Base-by-base conservation (phyloP, 139 green algal genomes). In the Eudorina sp. region DNA sequence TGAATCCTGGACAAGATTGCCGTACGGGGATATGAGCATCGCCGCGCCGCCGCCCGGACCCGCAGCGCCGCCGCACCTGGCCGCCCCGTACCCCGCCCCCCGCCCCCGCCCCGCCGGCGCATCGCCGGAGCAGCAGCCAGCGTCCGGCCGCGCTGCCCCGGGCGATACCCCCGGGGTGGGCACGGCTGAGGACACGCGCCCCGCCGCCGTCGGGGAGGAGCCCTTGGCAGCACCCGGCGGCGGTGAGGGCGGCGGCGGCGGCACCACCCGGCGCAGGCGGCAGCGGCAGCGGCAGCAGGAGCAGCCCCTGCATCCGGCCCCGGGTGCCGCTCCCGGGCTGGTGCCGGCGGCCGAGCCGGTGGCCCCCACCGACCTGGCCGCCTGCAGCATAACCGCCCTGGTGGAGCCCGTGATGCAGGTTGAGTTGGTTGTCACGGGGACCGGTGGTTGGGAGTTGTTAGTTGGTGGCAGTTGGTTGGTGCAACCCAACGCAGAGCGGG, bases 391-490 rank as follows among this genome's bases (percentile, higher is more conserved):
- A 27, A 53, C 4, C 38, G 53, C 29, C 9, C 36, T 70, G 23
- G 77, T 72, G 21, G 53, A 53, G 40, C 77, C 77, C 9, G 36
- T 84, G 4, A 55, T 84, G 51, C 25, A 72, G 36, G 77, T 84
- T 29, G 68, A 40, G 45, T 8, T 7, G 46, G 46, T 29, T 21
- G 58, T 14, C 16, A 69, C 18, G 6, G 19, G 51, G 16, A 13
- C 51, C 66, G 66, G 66, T 75, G 13, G 66, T 29, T 75, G 5
- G 38, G 66, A 19, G 31, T 13, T 48, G 31, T 25, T 48, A 25
- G 66, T 46, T 75, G 66, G 31, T 31, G 66, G 66, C 29, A 48
- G 34, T 48, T 75, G 66, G 51, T 58, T 58, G 16, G 16, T 13
- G 51, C 13, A 16, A 58, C 51, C 16, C 13, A 58, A 58, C 13